Percentiles rank a stretch among this genome's conserved stretches.
phyloP scores from a whole-genome alignment of 768 basidiomycete species.

The Agrocybe chaxingu region DNA sequence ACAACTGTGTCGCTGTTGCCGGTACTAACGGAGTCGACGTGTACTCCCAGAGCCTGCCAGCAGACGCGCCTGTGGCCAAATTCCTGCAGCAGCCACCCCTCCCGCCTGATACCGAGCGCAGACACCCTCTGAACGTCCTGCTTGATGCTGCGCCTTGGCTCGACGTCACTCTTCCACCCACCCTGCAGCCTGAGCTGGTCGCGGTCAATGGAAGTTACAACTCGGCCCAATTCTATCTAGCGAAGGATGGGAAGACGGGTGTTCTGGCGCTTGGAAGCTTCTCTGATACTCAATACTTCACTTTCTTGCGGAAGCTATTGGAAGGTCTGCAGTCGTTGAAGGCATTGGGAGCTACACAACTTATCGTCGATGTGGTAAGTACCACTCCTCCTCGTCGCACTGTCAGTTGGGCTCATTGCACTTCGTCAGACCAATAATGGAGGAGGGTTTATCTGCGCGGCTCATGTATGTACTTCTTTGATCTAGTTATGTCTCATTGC shows the following conservation, averaged over 20 bases:
- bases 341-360: constrained; percentile 44
- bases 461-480: constrained; percentile 40
- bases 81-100: constrained; percentile 40
- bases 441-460: constrained; percentile 57
- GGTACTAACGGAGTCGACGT: constrained; percentile 49
- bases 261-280: constrained; percentile 63
- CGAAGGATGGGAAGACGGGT: constrained; percentile 51
- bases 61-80: constrained; percentile 26
- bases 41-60: constrained; percentile 18
- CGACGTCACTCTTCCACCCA: constrained; percentile 40
- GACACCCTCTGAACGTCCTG: constrained; percentile 45
- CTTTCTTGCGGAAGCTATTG: constrained; percentile 41
- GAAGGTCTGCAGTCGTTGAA: constrained; percentile 49
- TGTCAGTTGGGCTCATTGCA: background rate
- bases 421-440: constrained; percentile 43
- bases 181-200: constrained; percentile 31
- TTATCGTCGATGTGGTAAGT: constrained; percentile 57
- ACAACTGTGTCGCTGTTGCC: constrained; percentile 47
- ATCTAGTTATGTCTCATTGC: background rate
- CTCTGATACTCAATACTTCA: constrained; percentile 38
- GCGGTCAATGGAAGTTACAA: constrained; percentile 43
- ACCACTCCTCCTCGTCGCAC: background rate
- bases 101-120: constrained; percentile 20
- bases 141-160: constrained; percentile 43
- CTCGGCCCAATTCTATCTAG: constrained; percentile 52